Evolutionary conservation across 805 yeast species (phyloP).

Genomic region (Myxozyma nipponensis): DNA sequence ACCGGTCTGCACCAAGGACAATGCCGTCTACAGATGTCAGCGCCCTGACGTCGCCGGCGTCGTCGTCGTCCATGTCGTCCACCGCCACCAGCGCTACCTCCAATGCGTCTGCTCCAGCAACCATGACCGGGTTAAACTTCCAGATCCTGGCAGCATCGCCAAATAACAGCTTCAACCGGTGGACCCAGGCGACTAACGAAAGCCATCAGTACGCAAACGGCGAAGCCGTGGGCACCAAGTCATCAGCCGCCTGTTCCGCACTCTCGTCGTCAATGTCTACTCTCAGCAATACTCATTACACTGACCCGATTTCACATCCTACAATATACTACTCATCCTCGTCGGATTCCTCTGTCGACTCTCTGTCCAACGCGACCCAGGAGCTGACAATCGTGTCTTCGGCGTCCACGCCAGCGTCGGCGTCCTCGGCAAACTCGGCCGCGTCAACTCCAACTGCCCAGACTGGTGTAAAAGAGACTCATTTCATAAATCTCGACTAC

Average conservation of each 20-base stretch:
- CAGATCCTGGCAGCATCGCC: constrained; percentile 7
- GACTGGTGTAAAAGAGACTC: constrained; percentile 72
- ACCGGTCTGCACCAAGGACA: background rate
- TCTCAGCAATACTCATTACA: background rate
- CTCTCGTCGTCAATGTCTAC: constrained; percentile 8
- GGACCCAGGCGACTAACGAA: background rate
- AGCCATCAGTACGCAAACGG: background rate
- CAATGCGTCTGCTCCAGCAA: constrained; percentile 3
- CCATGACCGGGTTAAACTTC: constrained; percentile 4
- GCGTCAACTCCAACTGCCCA: background rate
- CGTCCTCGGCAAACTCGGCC: constrained; percentile 7
- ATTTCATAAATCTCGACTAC: constrained; percentile 72
- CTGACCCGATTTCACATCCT: constrained; percentile 3
- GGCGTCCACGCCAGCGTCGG: constrained; percentile 12
- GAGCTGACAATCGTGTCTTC: constrained; percentile 19
- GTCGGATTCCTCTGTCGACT: constrained; percentile 6
- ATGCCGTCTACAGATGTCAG: background rate
- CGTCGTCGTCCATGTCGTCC: constrained; percentile 14
- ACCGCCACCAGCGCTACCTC: constrained; percentile 1
- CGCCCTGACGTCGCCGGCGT: constrained; percentile 9
- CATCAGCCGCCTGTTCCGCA: background rate
- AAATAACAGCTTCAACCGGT: background rate
- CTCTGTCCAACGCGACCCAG: background rate
- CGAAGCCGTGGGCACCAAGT: background rate
- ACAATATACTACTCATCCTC: constrained; percentile 6